Conservation (phyloP, 2,329 filamentous ascomycete species). For the Colletotrichum abscissum region DNA sequence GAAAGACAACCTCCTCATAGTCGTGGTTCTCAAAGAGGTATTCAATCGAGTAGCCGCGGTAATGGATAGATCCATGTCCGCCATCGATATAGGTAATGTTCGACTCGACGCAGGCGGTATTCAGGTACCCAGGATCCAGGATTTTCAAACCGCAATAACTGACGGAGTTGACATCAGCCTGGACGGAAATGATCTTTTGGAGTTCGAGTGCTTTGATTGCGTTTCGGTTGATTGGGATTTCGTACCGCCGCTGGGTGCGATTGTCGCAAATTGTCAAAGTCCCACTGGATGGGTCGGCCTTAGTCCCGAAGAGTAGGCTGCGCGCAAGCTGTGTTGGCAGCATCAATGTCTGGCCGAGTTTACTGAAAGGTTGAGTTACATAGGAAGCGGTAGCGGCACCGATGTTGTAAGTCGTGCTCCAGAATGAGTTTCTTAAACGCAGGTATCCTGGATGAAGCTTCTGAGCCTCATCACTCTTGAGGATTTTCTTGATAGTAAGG, state of each 20-base stretch:
- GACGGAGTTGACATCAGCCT: constrained; percentile 38
- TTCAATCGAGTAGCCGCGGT: constrained; percentile 45
- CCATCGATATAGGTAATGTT: constrained; percentile 47
- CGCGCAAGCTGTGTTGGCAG: neutral
- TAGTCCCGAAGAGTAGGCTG: neutral
- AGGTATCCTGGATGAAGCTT: neutral
- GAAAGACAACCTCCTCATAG: constrained; percentile 43
- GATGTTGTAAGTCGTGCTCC: neutral
- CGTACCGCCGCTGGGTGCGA: constrained; percentile 43
- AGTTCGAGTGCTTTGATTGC: constrained; percentile 44
- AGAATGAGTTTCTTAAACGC: neutral
- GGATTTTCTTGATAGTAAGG: neutral
- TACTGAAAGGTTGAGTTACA: neutral
- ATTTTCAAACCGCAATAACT: neutral
- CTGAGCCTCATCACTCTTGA: neutral
- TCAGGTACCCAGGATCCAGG: constrained; percentile 14
- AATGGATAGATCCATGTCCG: constrained; percentile 46
- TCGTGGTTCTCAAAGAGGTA: constrained; percentile 36
- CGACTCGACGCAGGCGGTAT: constrained; percentile 16
- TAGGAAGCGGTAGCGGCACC: neutral
- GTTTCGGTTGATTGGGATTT: constrained; percentile 45
- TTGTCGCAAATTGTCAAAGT: constrained; percentile 36
- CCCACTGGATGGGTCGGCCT: neutral
- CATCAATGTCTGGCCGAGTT: neutral
- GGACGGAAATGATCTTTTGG: constrained; percentile 41